Base-by-base conservation (phyloP, 768 basidiomycete species). In the Gautieria morchelliformis region DNA sequence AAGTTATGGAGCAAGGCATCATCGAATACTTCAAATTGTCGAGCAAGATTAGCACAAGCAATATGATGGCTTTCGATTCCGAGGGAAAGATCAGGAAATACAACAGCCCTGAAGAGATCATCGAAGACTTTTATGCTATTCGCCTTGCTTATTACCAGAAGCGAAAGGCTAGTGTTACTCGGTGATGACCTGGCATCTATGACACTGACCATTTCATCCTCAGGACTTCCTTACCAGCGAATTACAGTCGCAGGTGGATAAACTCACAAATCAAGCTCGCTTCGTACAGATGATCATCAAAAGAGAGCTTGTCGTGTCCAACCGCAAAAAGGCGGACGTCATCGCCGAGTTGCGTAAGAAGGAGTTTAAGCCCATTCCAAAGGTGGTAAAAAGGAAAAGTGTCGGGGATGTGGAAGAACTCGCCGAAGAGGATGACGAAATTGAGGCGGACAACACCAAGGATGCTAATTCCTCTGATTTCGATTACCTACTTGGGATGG, bases 11-110 rank as follows among this genome's bases (percentile, higher is more conserved):
- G 60, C 91, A 96, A 66, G 95, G 95, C 3, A 72, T 99, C 33
- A 64, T 84, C 33, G 94, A 96, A 69, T 89, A 82, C 68, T 97
- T 99, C 84, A 95, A 93, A 71, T 74, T 97, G 60, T 83, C 83
- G 14, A 71, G 78, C 48, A 89, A 93, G 69, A 72, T 99, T 69
- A 87, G 78, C 69, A 96, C 92, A 15, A 80, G 82, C 68, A 99
- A 99, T 74, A 98, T 99, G 96, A 96, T 98, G 17, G 93, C 92
- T 71, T 99, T 99, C 70, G 95, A 99, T 70, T 81, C 89, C 59
- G 89, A 94, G 17, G 87, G 91, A 63, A 96, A 95, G 75, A 95
- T 99, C 73, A 92, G 85, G 74, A 94, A 85, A 71, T 98, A 97
- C 69, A 74, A 80, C 17, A 80, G 84, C 0, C 83, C 96, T 0